Conservation (phyloP, 345 rosid species). For the Boechera stricta region DNA sequence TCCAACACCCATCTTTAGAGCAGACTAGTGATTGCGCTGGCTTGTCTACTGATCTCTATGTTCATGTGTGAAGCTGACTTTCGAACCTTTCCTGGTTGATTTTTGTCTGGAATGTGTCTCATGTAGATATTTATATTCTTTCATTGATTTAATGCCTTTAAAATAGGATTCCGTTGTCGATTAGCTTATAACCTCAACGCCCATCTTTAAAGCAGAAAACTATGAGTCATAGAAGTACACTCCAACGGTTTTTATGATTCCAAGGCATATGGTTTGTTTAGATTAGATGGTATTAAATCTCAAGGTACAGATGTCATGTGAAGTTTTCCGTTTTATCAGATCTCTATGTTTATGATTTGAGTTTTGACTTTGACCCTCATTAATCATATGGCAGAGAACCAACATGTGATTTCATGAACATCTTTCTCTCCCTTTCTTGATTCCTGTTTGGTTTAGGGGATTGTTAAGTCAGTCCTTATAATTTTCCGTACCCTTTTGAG, state of each 20-base stretch:
- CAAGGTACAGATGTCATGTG: conserved; percentile 36
- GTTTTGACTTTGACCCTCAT: conserved; percentile 44
- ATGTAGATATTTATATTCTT: background rate
- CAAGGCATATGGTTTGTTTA: conserved; percentile 36
- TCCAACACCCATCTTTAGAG: too few species aligned
- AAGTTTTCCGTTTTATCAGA: conserved; percentile 40
- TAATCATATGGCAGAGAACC: conserved; percentile 24
- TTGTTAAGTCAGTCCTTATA: conserved; percentile 21
- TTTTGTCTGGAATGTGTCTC: conserved; percentile 25
- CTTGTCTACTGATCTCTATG: conserved; percentile 12
- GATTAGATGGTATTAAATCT: conserved; percentile 17
- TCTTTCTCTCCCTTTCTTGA: conserved; percentile 6
- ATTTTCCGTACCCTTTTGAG: conserved; percentile 38
- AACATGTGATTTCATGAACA: conserved; percentile 23
- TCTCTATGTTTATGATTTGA: conserved; percentile 30
- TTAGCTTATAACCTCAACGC: background rate
- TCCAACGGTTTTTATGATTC: conserved; percentile 33
- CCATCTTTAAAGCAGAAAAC: conserved; percentile 7
- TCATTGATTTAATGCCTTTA: background rate
- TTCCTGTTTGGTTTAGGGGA: conserved; percentile 16
- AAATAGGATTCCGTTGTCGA: background rate
- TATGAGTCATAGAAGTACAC: background rate
- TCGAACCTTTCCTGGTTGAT: conserved; percentile 6
- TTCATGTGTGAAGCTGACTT: conserved; percentile 16
- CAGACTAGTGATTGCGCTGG: background rate